Evolutionary conservation across 352 stramenopile genomes (phyloP).

Genomic region (Globisporangium middletonii): DNA sequence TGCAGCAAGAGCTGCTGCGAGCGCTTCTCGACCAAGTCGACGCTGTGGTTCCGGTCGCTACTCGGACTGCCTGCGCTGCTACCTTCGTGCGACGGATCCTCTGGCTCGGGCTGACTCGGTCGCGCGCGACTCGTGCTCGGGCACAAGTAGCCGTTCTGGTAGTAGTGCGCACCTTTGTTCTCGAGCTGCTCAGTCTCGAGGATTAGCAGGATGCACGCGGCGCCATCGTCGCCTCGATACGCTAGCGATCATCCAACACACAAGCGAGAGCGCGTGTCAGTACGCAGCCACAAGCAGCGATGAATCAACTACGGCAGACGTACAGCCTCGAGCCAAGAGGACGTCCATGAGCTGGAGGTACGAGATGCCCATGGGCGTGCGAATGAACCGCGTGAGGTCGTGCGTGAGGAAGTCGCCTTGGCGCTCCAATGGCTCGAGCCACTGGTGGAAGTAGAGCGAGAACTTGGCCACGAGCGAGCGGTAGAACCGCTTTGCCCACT

Average conservation of each 20-base stretch:
- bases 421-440: conserved; percentile 66
- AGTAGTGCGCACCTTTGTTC: conserved; percentile 72
- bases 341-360: conserved; percentile 83
- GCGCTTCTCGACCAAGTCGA: conserved; percentile 12
- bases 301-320: conserved; percentile 5
- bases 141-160: conserved; percentile 71
- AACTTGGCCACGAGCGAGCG: conserved; percentile 82
- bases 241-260: conserved; percentile 19
- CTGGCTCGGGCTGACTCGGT: conserved; percentile 9
- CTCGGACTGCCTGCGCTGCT: conserved; percentile 1
- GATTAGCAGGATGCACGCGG: conserved; percentile 60
- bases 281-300: background rate
- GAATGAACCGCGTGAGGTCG: conserved; percentile 68
- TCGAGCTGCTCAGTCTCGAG: conserved; percentile 72
- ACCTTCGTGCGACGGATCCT: conserved; percentile 8
- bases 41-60: conserved; percentile 1
- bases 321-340: conserved; percentile 60
- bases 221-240: conserved; percentile 39
- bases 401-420: conserved; percentile 54
- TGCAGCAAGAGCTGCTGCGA: conserved; percentile 14
- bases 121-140: conserved; percentile 26
- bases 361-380: conserved; percentile 68
- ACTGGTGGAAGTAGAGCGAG: conserved; percentile 76
- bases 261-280: background rate
- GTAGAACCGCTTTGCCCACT: conserved; percentile 80